phyloP scores from a whole-genome alignment of 352 stramenopile genomes.

The Thalassiosira hispida region DNA sequence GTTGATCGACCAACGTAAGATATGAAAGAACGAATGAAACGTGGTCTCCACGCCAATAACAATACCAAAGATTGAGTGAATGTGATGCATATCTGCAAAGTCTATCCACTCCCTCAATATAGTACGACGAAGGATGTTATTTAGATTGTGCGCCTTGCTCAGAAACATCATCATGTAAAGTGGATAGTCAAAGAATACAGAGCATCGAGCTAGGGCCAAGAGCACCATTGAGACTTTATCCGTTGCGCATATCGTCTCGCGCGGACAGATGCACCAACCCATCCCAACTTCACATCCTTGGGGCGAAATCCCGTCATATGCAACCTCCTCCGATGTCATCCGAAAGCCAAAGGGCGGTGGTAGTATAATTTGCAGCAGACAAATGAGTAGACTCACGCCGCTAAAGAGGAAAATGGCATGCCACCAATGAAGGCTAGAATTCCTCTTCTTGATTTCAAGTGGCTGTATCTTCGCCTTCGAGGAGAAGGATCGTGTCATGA shows the following conservation, averaged over 20 bases:
- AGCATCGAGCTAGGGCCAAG: slow-evolving; percentile 1
- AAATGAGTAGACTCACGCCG: slow-evolving; percentile 9
- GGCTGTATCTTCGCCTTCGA: too few species aligned
- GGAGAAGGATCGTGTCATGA: too few species aligned
- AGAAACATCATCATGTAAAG: slow-evolving; percentile 29
- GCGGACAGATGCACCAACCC: slow-evolving; percentile 18
- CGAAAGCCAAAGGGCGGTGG: slow-evolving; percentile 25
- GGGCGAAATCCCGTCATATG: not conserved
- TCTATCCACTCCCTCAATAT: slow-evolving; percentile 16
- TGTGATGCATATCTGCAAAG: slow-evolving; percentile 12
- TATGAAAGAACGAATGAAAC: slow-evolving; percentile 19
- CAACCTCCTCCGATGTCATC: slow-evolving; percentile 16
- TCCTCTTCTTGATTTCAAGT: too few species aligned
- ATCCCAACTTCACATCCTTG: slow-evolving; percentile 27
- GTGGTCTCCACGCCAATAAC: slow-evolving; percentile 21
- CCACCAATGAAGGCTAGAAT: too few species aligned
- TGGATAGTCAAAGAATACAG: slow-evolving; percentile 25
- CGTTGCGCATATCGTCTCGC: slow-evolving; percentile 11
- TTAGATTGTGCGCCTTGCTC: slow-evolving; percentile 15
- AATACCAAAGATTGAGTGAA: slow-evolving; percentile 28
- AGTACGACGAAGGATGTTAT: slow-evolving; percentile 1
- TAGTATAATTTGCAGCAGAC: slow-evolving; percentile 2
- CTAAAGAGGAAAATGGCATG: slow-evolving; percentile 22
- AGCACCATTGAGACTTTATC: slow-evolving; percentile 1
- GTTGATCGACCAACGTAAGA: slow-evolving; percentile 4